A percentile compares a stretch with the other conserved stretches of the same genome.
Conservation (phyloP, 1,139 yeast species). For the Saccharomyces pastorianus region DNA sequence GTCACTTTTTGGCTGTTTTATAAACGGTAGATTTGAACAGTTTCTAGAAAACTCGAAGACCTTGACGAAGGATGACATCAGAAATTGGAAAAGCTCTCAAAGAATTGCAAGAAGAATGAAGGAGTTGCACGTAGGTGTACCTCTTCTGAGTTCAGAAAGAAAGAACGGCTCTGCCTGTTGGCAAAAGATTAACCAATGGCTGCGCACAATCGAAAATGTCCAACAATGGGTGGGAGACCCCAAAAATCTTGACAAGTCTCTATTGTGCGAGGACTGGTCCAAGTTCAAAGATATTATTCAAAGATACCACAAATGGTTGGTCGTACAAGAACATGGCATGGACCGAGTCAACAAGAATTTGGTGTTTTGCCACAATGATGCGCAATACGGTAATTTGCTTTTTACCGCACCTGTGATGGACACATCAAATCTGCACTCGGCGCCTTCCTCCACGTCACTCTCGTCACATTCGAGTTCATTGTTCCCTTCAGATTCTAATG, state of each 20-base stretch:
- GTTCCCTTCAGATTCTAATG: conserved; percentile 29
- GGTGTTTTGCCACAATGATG: conserved; percentile 88
- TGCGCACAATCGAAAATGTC: conserved; percentile 38
- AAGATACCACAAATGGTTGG: conserved; percentile 57
- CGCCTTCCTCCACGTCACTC: conserved; percentile 6
- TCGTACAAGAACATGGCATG: conserved; percentile 41
- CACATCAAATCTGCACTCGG: background rate
- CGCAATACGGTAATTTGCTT: conserved; percentile 87
- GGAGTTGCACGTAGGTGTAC: conserved; percentile 77
- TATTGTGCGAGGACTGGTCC: conserved; percentile 42
- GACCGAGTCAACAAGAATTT: conserved; percentile 33
- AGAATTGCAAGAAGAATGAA: conserved; percentile 95
- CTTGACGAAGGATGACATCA: conserved; percentile 60
- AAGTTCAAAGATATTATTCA: conserved; percentile 29
- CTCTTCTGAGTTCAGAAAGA: conserved; percentile 47
- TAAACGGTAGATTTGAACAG: conserved; percentile 66
- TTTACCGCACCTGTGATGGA: conserved; percentile 35
- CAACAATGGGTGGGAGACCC: conserved; percentile 28
- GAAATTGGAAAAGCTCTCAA: conserved; percentile 67
- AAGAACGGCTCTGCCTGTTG: conserved; percentile 59
- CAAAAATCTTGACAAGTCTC: conserved; percentile 35
- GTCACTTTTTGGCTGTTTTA: conserved; percentile 73
- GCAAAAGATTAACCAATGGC: conserved; percentile 69
- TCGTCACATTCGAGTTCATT: conserved; percentile 14
- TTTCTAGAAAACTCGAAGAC: conserved; percentile 61